These are phyloP conservation scores for Waltergamsia citrina DNA, from an alignment of 2,329 filamentous ascomycete species.

Conservation along the genomic window DNA sequence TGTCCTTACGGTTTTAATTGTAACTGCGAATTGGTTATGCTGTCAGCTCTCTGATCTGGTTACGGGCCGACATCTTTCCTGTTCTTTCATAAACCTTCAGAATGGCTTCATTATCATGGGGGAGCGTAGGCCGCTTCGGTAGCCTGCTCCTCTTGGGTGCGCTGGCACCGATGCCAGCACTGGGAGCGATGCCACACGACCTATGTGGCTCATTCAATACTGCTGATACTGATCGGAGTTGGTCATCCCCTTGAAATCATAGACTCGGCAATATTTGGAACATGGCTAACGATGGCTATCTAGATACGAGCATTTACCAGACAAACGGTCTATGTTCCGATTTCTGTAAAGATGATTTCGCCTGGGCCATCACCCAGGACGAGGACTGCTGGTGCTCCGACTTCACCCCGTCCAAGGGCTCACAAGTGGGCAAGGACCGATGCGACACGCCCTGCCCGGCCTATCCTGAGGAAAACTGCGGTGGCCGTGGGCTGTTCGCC, in stretches of 20 bases:
- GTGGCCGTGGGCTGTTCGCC: constrained; percentile 48
- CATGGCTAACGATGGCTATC: constrained; percentile 4
- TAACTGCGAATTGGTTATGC: too few relatives aligned
- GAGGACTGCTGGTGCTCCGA: constrained; percentile 68
- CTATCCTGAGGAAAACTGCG: constrained; percentile 58
- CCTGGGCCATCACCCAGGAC: constrained; percentile 59
- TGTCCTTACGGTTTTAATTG: too few relatives aligned
- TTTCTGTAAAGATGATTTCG: constrained; percentile 47
- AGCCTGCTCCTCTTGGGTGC: not conserved
- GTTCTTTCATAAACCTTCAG: not conserved
- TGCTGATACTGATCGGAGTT: constrained; percentile 6
- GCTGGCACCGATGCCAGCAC: not conserved
- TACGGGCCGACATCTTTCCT: too few relatives aligned
- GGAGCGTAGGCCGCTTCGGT: not conserved
- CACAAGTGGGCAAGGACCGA: constrained; percentile 25
- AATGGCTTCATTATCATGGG: constrained; percentile 2
- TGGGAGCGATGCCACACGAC: constrained; percentile 4
- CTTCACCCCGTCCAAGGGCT: constrained; percentile 43
- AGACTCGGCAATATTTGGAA: not conserved
- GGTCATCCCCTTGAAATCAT: not conserved
- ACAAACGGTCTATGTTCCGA: constrained; percentile 60
- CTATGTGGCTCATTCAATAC: constrained; percentile 29
- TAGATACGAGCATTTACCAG: constrained; percentile 50
- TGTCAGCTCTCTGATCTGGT: too few relatives aligned
- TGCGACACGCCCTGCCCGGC: constrained; percentile 58